Base-by-base conservation (phyloP, 208 protist species). In the Wallacemonas sp. region DNA sequence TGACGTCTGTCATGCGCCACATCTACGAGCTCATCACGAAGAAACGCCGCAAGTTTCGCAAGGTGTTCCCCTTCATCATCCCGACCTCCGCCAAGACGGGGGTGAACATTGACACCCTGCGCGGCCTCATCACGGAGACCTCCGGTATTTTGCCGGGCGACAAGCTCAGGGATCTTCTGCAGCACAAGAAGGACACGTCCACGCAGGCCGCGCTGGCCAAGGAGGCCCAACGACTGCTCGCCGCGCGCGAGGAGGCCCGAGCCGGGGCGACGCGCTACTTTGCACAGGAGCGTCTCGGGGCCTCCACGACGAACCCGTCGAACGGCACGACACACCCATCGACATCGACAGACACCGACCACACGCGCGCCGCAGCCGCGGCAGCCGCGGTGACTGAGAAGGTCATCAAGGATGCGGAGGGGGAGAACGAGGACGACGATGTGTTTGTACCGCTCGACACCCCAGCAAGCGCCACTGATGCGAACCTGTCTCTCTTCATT, bases 1-100 rank as follows among this genome's bases (percentile, higher is more conserved):
- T 97, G 28, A 93, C 86, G 62, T 82, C 86, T 20, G 87, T 94
- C 12, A 97, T 97, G 92, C 87, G 84, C 14, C 86, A 93, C 66
- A 82, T 95, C 28, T 97, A 97, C 73, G 38, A 59, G 1, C 74
- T 91, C 59, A 95, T 97, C 52, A 97, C 92, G 16, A 80, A 84
- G 72, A 70, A 97, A 57, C 80, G 89, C 1, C 79, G 76, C 31
- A 92, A 93, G 76, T 94, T 89, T 65, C 85, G 89, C 45, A 93
- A 93, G 49, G 89, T 93, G 12, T 95, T 92, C 45, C 89, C 89
- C 1, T 95, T 92, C 62, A 82, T 97, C 48, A 80, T 95, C 25
- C 89, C 92, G 5, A 86, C 77, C 33, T 95, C 89, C 0, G 87
- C 92, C n/a, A 81, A 86, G 61, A 79, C 89, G 31, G 89, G 92